Conservation (phyloP, 2,329 filamentous ascomycete genomes). For the Stromatinia cepivora region DNA sequence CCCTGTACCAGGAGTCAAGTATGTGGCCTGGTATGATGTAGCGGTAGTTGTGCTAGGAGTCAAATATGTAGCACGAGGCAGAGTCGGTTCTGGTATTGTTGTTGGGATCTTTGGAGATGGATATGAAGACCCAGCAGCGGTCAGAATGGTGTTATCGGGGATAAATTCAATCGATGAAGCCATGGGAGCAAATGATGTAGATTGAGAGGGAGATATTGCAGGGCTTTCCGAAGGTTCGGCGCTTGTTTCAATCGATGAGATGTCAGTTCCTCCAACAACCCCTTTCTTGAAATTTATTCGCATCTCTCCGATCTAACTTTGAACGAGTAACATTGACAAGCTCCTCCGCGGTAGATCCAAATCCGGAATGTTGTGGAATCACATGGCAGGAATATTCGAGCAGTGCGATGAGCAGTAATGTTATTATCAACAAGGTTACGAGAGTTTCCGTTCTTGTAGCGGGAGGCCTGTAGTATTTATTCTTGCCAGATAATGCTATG, state of each 20-base stretch:
- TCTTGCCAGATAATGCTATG: not conserved
- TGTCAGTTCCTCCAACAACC: not conserved
- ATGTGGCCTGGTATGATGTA: not conserved
- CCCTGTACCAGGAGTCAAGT: not conserved
- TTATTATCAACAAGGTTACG: not conserved
- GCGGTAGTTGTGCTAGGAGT: not conserved
- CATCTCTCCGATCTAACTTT: not conserved
- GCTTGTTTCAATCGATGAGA: not conserved
- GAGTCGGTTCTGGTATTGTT: not conserved
- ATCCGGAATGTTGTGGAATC: conserved; percentile 10
- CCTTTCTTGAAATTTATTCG: not conserved
- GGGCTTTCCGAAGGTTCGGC: too few species aligned
- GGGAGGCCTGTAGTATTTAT: not conserved
- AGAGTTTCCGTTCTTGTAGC: not conserved
- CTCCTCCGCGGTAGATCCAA: not conserved
- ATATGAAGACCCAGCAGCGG: not conserved
- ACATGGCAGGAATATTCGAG: conserved; percentile 9
- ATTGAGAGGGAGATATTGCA: not conserved
- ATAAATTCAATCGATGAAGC: not conserved
- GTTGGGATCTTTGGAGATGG: not conserved
- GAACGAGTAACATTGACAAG: not conserved
- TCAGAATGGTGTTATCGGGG: not conserved
- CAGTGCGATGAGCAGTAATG: not conserved
- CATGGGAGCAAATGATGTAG: not conserved
- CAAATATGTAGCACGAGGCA: not conserved